Base-by-base conservation (phyloP, 495 filamentous ascomycete genomes). In the Penicillium diatomitis region DNA sequence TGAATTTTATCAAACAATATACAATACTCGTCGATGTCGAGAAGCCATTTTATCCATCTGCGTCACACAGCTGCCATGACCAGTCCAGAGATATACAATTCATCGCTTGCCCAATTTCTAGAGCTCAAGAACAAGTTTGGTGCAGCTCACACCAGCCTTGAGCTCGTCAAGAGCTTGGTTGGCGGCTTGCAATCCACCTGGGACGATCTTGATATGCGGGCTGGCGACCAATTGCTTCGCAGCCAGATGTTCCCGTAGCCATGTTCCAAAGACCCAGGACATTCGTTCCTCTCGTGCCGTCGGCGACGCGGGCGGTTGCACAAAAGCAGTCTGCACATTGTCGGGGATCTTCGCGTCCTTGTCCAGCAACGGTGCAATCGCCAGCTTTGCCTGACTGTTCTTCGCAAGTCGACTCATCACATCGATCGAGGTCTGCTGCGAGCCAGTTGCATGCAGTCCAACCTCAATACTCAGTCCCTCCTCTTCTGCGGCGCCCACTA, bases 121-220 rank as follows among this genome's bases (percentile, higher is more conserved):
- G 3, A 56, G 33, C 34, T 56, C 53, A 33, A 59, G 31, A n/a
- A 55, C 52, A 37, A 59, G 35, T 50, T 59, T 59, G 6, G 41
- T 47, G 32, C 46, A 39, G 38, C 56, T 59, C 3, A 59, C 56
- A 3, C 56, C 56, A 36, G 47, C 47, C 33, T 53, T 52, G 39
- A 52, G 37, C 20, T 59, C 45, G 44, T 59, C 52, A 36, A 59
- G 30, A 11, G 56, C 56, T 30, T 36, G n/a, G 34, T 59, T 50
- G 8, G 46, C 50, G 38, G 49, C 36, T 11, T 39, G 51, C 41
- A 61, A 37, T 0, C 58, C 54, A 5, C 58, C 58, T 11, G 47
- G 47, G 28, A 53, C 44, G 8, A 61, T 36, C 44, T 61, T 47
- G 44, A 57, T 47, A 41, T 43, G 28, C 4, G 58, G 58, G 29